Conservation (phyloP, 352 stramenopile species). For the Pythium grandisporangium region DNA sequence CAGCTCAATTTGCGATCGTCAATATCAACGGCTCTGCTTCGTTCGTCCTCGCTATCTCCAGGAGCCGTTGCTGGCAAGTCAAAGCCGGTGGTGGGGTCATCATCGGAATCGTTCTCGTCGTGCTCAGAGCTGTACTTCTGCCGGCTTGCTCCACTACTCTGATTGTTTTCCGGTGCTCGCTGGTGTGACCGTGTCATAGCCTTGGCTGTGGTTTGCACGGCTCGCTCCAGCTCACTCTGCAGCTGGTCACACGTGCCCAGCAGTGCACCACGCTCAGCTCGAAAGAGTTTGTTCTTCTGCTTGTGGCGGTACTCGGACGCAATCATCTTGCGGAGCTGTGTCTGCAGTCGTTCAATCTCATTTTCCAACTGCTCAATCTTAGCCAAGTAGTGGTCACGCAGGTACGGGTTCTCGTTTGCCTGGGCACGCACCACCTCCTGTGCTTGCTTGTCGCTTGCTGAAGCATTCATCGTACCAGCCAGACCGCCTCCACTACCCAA, state of each 20-base stretch:
- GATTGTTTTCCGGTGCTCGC: not conserved
- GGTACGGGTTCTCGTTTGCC: constrained; percentile 56
- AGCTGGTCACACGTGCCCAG: constrained; percentile 34
- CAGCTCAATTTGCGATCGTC: constrained; percentile 6
- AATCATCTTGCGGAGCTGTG: constrained; percentile 77
- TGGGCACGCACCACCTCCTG: not conserved
- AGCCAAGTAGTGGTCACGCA: constrained; percentile 47
- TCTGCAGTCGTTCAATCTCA: constrained; percentile 44
- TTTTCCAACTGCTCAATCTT: constrained; percentile 43
- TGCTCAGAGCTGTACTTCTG: not conserved
- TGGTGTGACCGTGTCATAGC: constrained; percentile 11
- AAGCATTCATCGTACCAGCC: not conserved
- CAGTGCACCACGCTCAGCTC: constrained; percentile 37
- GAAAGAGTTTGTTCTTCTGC: constrained; percentile 49
- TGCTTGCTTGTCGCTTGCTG: not conserved
- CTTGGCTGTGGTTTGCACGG: constrained; percentile 23
- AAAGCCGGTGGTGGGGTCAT: not conserved
- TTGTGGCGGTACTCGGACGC: constrained; percentile 67
- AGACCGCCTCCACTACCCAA: not conserved
- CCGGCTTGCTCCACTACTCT: not conserved
- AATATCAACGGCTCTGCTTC: not conserved
- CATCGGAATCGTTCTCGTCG: not conserved
- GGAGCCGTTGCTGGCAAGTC: not conserved
- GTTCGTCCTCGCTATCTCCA: not conserved
- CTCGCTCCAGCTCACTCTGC: constrained; percentile 30